Percentiles rank a stretch among this genome's conserved stretches.
These are phyloP conservation scores for Lasiodiplodia gonubiensis DNA, from an alignment of 2,329 filamentous ascomycete genomes.

Conservation along the genomic window DNA sequence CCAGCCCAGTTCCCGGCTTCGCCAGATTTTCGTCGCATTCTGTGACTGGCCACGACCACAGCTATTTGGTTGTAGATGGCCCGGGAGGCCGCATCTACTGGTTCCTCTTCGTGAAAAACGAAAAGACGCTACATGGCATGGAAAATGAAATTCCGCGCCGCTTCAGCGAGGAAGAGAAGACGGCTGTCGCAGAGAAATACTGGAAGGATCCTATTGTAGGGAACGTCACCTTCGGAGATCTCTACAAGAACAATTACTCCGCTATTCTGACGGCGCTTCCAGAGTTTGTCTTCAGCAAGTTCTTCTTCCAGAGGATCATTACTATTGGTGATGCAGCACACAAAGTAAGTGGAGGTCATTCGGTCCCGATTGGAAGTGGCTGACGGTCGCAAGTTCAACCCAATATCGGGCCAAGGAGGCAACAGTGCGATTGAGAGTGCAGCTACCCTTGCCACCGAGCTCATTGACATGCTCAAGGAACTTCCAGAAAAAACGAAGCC, in stretches of 20 bases:
- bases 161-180: slow-evolving; percentile 42
- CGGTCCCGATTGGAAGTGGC: background rate
- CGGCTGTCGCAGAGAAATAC: slow-evolving; percentile 37
- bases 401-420: slow-evolving; percentile 33
- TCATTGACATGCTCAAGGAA: background rate
- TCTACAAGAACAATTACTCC: slow-evolving; percentile 39
- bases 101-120: slow-evolving; percentile 37
- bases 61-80: slow-evolving; percentile 32
- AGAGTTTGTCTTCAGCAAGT: slow-evolving; percentile 47
- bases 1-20: background rate
- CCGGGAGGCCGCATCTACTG: slow-evolving; percentile 34
- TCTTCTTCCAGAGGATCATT: slow-evolving; percentile 48
- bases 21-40: slow-evolving; percentile 17
- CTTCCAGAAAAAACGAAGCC: background rate
- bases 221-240: slow-evolving; percentile 41
- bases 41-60: slow-evolving; percentile 30
- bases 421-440: slow-evolving; percentile 36
- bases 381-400: slow-evolving; percentile 28
- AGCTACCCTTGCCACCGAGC: slow-evolving; percentile 30
- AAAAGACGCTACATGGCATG: slow-evolving; percentile 32
- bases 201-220: slow-evolving; percentile 38
- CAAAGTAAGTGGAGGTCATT: slow-evolving; percentile 39
- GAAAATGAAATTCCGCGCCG: slow-evolving; percentile 34
- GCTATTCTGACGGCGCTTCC: slow-evolving; percentile 40
- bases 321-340: slow-evolving; percentile 52